These are phyloP conservation scores for Xylaria longipes DNA, from an alignment of 495 filamentous ascomycete genomes.

Conservation along the genomic window DNA sequence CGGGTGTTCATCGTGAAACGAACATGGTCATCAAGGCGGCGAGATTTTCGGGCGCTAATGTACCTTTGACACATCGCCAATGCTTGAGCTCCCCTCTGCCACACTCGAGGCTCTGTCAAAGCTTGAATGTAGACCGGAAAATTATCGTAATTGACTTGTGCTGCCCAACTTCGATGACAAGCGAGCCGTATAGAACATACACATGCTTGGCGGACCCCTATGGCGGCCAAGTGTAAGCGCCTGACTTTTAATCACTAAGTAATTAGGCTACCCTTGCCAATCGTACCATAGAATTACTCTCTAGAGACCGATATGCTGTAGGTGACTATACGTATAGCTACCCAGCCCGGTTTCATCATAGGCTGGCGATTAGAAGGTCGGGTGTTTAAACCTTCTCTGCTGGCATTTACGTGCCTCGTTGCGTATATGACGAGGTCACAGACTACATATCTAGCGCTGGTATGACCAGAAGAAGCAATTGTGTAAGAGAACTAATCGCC, in stretches of 20 bases:
- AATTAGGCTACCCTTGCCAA: background rate
- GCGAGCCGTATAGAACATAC: slow-evolving; percentile 14
- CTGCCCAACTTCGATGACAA: slow-evolving; percentile 5
- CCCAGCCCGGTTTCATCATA: background rate
- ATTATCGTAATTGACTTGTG: slow-evolving; percentile 7
- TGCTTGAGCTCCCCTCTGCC: background rate
- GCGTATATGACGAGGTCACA: background rate
- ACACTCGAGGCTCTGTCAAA: background rate
- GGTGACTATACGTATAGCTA: background rate
- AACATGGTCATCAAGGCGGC: background rate
- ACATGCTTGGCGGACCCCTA: slow-evolving; percentile 10
- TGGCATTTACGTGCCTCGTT: background rate
- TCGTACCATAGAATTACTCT: background rate
- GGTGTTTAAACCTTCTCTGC: background rate
- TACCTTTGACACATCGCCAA: slow-evolving; percentile 10
- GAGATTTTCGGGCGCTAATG: slow-evolving; percentile 22
- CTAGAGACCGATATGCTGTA: background rate
- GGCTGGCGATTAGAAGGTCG: background rate
- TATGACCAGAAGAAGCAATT: background rate
- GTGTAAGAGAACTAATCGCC: background rate
- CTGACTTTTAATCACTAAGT: background rate
- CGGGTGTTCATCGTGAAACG: slow-evolving; percentile 15
- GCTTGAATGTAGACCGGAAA: slow-evolving; percentile 3
- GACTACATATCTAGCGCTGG: background rate
- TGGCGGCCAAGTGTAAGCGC: slow-evolving; percentile 6